Conservation (phyloP, 2,329 filamentous ascomycete genomes). For the Davidsoniella neocaledoniae region DNA sequence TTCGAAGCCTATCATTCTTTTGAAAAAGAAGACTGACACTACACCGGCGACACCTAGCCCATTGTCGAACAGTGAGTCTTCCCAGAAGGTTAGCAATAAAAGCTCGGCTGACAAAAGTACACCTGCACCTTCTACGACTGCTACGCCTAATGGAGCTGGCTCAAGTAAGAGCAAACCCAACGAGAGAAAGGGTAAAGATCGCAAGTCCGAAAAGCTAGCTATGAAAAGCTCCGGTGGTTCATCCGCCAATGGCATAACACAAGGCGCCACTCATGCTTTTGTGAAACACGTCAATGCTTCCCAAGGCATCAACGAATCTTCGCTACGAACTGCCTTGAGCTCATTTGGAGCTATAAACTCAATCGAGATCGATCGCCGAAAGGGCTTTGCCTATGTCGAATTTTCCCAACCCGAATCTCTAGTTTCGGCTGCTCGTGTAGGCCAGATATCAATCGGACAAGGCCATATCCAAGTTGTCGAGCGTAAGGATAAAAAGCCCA, state of each 20-base stretch:
- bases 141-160: slow-evolving; percentile 15
- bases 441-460: slow-evolving; percentile 66
- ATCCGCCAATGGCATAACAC: slow-evolving; percentile 18
- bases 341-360: slow-evolving; percentile 57
- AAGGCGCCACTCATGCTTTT: slow-evolving; percentile 50
- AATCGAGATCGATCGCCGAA: slow-evolving; percentile 87
- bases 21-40: slow-evolving; percentile 25
- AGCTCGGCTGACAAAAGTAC: slow-evolving; percentile 7
- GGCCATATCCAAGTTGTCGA: slow-evolving; percentile 78
- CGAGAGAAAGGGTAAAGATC: slow-evolving; percentile 15
- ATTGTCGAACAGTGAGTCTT: slow-evolving; percentile 14
- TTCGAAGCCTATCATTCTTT: slow-evolving; percentile 22
- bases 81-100: slow-evolving; percentile 17
- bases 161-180: background rate
- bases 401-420: slow-evolving; percentile 60
- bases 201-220: slow-evolving; percentile 18
- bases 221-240: slow-evolving; percentile 16
- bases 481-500: slow-evolving; percentile 45
- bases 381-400: slow-evolving; percentile 86
- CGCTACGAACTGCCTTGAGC: slow-evolving; percentile 59
- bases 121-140: slow-evolving; percentile 19
- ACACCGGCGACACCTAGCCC: slow-evolving; percentile 2
- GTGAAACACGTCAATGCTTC: slow-evolving; percentile 74
- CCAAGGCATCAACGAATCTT: slow-evolving; percentile 73
- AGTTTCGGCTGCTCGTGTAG: slow-evolving; percentile 63